Percentiles rank a stretch among this genome's conserved stretches.
Conservation (phyloP, 495 filamentous ascomycete genomes). For the Hypoxylon lienhwacheense region DNA sequence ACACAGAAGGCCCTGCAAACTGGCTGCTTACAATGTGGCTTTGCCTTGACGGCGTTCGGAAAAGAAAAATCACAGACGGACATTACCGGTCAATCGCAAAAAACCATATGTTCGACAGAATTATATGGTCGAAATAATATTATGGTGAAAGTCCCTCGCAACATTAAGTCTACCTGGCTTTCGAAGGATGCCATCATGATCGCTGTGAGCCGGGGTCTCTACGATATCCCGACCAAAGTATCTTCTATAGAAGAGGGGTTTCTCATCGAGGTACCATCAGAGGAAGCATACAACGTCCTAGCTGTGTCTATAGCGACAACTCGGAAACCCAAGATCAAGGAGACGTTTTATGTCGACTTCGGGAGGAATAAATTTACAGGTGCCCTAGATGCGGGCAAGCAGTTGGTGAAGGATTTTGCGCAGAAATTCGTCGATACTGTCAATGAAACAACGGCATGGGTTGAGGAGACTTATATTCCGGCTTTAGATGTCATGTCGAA, state of each 20-base stretch:
- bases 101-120: constrained; percentile 44
- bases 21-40: constrained; percentile 29
- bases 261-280: constrained; percentile 44
- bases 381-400: constrained; percentile 42
- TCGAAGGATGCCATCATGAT: constrained; percentile 48
- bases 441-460: constrained; percentile 40
- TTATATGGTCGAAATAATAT: constrained; percentile 44
- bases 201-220: constrained; percentile 45
- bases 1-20: constrained; percentile 32
- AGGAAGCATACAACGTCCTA: constrained; percentile 47
- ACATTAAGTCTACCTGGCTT: constrained; percentile 46
- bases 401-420: constrained; percentile 43
- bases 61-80: constrained; percentile 40
- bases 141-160: constrained; percentile 42
- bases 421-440: constrained; percentile 40
- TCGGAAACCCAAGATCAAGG: constrained; percentile 49
- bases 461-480: constrained; percentile 40
- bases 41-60: constrained; percentile 34
- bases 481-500: constrained; percentile 38
- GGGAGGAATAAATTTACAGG: constrained; percentile 43
- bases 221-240: constrained; percentile 45
- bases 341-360: constrained; percentile 50
- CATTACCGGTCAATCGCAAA: constrained; percentile 23
- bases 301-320: constrained; percentile 49
- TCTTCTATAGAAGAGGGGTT: constrained; percentile 49